Conservation (phyloP, 2,329 filamentous ascomycete genomes). For the Coccinonectria pachysandricola region DNA sequence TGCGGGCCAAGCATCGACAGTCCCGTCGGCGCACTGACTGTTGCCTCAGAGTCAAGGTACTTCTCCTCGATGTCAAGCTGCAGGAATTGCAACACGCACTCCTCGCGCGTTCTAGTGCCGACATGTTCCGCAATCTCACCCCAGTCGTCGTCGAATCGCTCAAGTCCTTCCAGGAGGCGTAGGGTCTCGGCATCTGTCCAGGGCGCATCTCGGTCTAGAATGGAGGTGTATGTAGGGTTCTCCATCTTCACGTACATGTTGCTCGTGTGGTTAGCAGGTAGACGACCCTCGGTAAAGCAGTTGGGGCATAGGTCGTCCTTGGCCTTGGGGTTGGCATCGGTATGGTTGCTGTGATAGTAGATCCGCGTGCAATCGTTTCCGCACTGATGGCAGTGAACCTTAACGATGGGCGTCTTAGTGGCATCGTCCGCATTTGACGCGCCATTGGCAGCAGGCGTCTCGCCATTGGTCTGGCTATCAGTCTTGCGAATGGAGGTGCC, state of each 20-base stretch:
- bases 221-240: slow-evolving; percentile 69
- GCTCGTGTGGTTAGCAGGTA: slow-evolving; percentile 68
- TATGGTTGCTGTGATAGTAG: slow-evolving; percentile 49
- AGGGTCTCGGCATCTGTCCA: slow-evolving; percentile 89
- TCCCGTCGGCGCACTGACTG: slow-evolving; percentile 42
- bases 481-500: slow-evolving; percentile 58
- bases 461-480: slow-evolving; percentile 67
- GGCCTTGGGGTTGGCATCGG: slow-evolving; percentile 50
- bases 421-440: slow-evolving; percentile 46
- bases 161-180: slow-evolving; percentile 80
- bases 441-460: slow-evolving; percentile 58
- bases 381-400: slow-evolving; percentile 81
- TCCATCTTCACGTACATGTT: slow-evolving; percentile 83
- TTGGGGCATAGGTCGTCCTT: slow-evolving; percentile 87
- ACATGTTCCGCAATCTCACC: slow-evolving; percentile 86
- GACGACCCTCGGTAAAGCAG: slow-evolving; percentile 76
- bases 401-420: slow-evolving; percentile 54
- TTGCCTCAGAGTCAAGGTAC: slow-evolving; percentile 69
- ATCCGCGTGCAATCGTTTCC: slow-evolving; percentile 73
- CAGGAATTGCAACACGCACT: slow-evolving; percentile 93
- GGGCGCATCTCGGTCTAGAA: slow-evolving; percentile 73
- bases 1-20: slow-evolving; percentile 60
- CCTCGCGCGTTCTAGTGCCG: slow-evolving; percentile 80
- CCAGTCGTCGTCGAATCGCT: slow-evolving; percentile 95
- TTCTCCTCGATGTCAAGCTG: slow-evolving; percentile 97